Percentiles rank a stretch among this genome's conserved stretches.
phyloP scores from a whole-genome alignment of 1,284 basidiomycete genomes.

The Ganoderma sinense region DNA sequence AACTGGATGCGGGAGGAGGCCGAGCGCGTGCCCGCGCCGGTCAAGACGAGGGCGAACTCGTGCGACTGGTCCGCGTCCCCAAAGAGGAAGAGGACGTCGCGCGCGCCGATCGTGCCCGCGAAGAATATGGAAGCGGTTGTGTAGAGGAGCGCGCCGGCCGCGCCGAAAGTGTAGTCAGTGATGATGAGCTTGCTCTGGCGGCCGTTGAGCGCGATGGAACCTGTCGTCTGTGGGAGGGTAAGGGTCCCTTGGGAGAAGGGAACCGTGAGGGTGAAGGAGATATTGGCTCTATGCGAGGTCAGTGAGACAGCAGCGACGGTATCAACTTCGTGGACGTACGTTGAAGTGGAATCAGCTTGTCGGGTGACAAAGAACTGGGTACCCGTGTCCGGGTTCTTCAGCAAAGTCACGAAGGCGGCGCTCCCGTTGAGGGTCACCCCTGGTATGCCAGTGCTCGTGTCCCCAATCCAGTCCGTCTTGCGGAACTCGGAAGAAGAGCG shows the following conservation, averaged over 20 bases:
- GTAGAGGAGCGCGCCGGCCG: conserved; percentile 57
- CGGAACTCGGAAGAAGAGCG: conserved; percentile 78
- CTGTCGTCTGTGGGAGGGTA: conserved; percentile 59
- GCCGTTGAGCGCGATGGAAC: conserved; percentile 66
- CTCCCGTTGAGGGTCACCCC: conserved; percentile 56
- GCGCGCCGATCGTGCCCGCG: conserved; percentile 68
- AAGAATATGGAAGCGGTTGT: conserved; percentile 76
- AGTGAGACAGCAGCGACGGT: too few relatives aligned
- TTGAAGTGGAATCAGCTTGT: conserved; percentile 70
- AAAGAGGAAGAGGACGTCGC: conserved; percentile 76
- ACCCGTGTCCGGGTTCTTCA: conserved; percentile 70
- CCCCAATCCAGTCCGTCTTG: conserved; percentile 78
- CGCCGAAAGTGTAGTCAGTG: conserved; percentile 71
- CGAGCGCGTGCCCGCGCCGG: conserved; percentile 8
- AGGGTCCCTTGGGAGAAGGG: conserved; percentile 57
- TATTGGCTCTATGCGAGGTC: conserved; percentile 54
- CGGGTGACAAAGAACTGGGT: conserved; percentile 76
- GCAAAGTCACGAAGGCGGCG: conserved; percentile 61
- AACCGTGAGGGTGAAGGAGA: conserved; percentile 63
- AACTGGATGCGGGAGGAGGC: too few relatives aligned
- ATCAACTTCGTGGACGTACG: conserved; percentile 59
- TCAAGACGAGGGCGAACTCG: conserved; percentile 59
- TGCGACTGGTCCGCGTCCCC: conserved; percentile 67
- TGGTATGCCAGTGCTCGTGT: conserved; percentile 54
- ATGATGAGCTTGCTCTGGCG: conserved; percentile 76